Evolutionary conservation across 495 filamentous ascomycete species (phyloP).

Genomic region (Podospora pseudoanserina): DNA sequence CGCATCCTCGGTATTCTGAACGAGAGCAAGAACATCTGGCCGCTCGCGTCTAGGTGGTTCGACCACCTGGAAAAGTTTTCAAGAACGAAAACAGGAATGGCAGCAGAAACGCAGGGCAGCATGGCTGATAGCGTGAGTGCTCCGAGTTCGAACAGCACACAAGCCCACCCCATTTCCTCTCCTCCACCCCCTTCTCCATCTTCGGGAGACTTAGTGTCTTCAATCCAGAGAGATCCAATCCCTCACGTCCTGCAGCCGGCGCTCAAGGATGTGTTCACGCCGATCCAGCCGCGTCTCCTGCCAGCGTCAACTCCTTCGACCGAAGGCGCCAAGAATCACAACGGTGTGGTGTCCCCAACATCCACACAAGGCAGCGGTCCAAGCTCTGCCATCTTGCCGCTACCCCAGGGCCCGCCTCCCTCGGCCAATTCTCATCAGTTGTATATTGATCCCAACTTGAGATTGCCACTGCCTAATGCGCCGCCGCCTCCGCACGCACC

Average conservation of each 20-base stretch:
- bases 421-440: neutral
- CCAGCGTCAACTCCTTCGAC: constrained; percentile 12
- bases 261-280: constrained; percentile 12
- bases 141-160: neutral
- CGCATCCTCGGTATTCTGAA: constrained; percentile 39
- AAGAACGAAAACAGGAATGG: constrained; percentile 34
- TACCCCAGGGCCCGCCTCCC: neutral
- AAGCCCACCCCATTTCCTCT: neutral
- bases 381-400: neutral
- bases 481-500: neutral
- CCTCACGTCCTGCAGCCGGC: constrained; percentile 31
- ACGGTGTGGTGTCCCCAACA: constrained; percentile 7
- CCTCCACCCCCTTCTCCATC: neutral
- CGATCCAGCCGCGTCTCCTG: constrained; percentile 17
- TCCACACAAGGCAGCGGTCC: neutral
- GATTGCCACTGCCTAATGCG: neutral
- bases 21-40: constrained; percentile 45
- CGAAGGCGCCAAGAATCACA: constrained; percentile 11
- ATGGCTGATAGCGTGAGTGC: constrained; percentile 47
- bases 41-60: constrained; percentile 44
- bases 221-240: constrained; percentile 30
- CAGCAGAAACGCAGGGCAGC: constrained; percentile 35
- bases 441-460: neutral
- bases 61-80: constrained; percentile 43
- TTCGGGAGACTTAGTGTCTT: neutral